Evolutionary conservation across 78 protist species (phyloP).

Genomic region (Bodo saltans): DNA sequence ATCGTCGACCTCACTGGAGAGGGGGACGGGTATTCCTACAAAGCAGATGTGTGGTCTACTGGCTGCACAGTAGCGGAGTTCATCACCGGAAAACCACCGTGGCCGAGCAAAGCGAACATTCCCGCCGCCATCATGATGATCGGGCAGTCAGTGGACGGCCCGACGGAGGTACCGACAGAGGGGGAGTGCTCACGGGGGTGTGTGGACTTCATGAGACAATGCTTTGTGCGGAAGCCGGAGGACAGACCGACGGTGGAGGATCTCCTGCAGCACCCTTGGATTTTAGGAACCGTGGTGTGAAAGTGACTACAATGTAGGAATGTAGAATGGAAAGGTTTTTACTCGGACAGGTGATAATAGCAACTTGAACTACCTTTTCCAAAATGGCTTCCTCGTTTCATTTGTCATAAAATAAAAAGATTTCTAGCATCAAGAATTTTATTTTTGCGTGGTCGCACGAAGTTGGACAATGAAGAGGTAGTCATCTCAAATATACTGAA

Average conservation of each 20-base stretch:
- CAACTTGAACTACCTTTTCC: too few relatives aligned
- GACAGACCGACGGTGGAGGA: conserved; percentile 51
- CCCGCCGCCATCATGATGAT: conserved; percentile 31
- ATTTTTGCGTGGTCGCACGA: too few relatives aligned
- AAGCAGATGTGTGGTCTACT: conserved; percentile 38
- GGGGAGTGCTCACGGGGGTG: neutral
- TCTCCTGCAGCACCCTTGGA: conserved; percentile 51
- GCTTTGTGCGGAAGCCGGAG: conserved; percentile 35
- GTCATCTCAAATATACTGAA: too few relatives aligned
- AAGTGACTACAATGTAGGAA: too few relatives aligned
- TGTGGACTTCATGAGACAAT: conserved; percentile 1
- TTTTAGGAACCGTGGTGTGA: too few relatives aligned
- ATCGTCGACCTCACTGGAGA: conserved; percentile 46
- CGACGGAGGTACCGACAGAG: conserved; percentile 31
- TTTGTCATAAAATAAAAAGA: too few relatives aligned
- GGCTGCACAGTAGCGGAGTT: conserved; percentile 47
- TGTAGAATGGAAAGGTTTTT: too few relatives aligned
- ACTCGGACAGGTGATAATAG: too few relatives aligned
- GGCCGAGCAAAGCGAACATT: neutral
- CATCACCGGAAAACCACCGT: conserved; percentile 49
- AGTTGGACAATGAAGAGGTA: too few relatives aligned
- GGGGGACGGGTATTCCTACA: conserved; percentile 35
- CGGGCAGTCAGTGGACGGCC: neutral
- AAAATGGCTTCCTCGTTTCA: too few relatives aligned
- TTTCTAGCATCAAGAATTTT: too few relatives aligned